A percentile compares a stretch with the other conserved stretches of the same genome.
phyloP scores from a whole-genome alignment of 129 eudicot genomes.

The Arctium lappa region DNA sequence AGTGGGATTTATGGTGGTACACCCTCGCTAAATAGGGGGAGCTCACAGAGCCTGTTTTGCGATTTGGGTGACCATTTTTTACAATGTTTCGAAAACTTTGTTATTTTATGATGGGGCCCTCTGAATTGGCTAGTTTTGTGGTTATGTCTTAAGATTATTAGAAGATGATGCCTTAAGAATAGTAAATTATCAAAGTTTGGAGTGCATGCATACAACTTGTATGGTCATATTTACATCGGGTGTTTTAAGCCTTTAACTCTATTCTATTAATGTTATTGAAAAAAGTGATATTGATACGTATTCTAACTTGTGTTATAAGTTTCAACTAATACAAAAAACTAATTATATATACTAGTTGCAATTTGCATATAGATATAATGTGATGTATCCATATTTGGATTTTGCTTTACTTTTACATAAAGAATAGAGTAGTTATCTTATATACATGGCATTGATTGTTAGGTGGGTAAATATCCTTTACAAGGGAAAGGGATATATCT shows the following conservation, averaged over 20 bases:
- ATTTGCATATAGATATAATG: not conserved
- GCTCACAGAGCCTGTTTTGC: too few species aligned
- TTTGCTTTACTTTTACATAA: constrained; percentile 25
- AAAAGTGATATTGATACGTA: not conserved
- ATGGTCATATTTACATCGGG: not conserved
- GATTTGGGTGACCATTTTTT: too few species aligned
- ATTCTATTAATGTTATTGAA: too few species aligned
- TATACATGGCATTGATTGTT: not conserved
- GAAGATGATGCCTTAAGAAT: not conserved
- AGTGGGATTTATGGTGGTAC: too few species aligned
- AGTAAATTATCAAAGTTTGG: not conserved
- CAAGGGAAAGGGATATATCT: not conserved
- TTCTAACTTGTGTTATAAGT: not conserved
- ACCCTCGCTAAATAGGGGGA: too few species aligned
- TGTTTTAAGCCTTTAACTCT: too few species aligned
- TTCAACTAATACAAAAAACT: not conserved
- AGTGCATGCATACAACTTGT: not conserved
- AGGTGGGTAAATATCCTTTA: constrained; percentile 2
- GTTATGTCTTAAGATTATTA: too few species aligned
- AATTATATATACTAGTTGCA: not conserved
- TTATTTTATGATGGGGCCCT: not conserved
- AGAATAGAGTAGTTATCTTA: not conserved
- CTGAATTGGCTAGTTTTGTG: not conserved
- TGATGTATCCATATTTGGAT: not conserved
- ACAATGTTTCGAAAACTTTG: too few species aligned